Percentiles rank a stretch among this genome's conserved stretches.
phyloP scores from a whole-genome alignment of 805 yeast species.

The Wickerhamia fluorescens region DNA sequence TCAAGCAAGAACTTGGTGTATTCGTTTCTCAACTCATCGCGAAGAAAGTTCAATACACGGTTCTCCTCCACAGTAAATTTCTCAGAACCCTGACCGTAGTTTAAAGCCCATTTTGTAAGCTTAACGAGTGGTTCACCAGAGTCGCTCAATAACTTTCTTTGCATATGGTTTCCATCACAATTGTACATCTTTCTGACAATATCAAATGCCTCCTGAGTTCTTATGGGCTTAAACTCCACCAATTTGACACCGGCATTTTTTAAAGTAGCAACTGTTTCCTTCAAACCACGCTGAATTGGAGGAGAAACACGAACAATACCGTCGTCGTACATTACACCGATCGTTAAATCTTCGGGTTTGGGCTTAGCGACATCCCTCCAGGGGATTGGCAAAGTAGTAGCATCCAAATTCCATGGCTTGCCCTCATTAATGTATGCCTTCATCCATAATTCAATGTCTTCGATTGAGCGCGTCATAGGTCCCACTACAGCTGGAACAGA shows the following conservation, averaged over 20 bases:
- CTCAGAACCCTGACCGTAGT: conserved; percentile 52
- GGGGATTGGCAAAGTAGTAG: conserved; percentile 39
- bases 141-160: conserved; percentile 41
- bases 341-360: conserved; percentile 39
- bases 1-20: conserved; percentile 47
- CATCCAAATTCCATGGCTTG: conserved; percentile 54
- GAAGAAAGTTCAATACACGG: conserved; percentile 44
- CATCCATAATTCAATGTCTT: conserved; percentile 68
- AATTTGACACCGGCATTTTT: conserved; percentile 52
- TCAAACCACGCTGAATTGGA: conserved; percentile 48
- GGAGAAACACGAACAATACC: conserved; percentile 63
- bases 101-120: conserved; percentile 55
- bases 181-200: conserved; percentile 51
- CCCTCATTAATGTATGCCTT: conserved; percentile 52
- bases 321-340: conserved; percentile 60
- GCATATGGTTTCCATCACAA: conserved; percentile 62
- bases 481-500: conserved; percentile 61
- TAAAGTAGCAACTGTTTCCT: conserved; percentile 47
- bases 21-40: conserved; percentile 54
- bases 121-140: conserved; percentile 68
- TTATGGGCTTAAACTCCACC: conserved; percentile 51
- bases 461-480: conserved; percentile 57
- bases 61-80: conserved; percentile 42
- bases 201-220: conserved; percentile 50
- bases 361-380: conserved; percentile 45